A percentile compares a stretch with the other conserved stretches of the same genome.
Conservation (phyloP, 768 basidiomycete genomes). For the Trametes gibbosa region DNA sequence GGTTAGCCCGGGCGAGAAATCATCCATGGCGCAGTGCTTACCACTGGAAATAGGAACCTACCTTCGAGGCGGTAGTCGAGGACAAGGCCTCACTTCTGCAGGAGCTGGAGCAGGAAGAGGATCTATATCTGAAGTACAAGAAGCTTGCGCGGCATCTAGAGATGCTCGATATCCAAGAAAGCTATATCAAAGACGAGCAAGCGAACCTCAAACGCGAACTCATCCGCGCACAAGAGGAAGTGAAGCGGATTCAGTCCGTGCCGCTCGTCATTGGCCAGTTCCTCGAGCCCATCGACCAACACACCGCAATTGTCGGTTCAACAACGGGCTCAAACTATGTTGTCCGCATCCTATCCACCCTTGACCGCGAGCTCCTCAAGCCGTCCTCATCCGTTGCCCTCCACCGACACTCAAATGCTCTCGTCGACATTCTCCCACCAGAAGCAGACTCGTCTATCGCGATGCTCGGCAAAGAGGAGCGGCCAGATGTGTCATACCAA, state of each 20-base stretch:
- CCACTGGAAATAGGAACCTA: conserved; percentile 65
- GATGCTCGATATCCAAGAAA: conserved; percentile 91
- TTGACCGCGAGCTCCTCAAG: conserved; percentile 96
- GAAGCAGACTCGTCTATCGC: conserved; percentile 97
- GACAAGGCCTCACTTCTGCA: conserved; percentile 88
- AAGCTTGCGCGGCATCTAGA: conserved; percentile 93
- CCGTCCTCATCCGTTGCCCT: conserved; percentile 98
- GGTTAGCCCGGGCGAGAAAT: conserved; percentile 43
- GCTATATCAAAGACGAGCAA: conserved; percentile 99
- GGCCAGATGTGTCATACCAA: conserved; percentile 88
- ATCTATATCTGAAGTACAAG: conserved; percentile 97
- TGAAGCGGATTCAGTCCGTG: conserved; percentile 98
- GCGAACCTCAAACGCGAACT: conserved; percentile 97
- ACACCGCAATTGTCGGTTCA: conserved; percentile 94
- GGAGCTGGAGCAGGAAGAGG: conserved; percentile 77
- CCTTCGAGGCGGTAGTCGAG: conserved; percentile 81
- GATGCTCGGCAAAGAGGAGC: conserved; percentile 93
- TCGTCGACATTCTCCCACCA: conserved; percentile 97
- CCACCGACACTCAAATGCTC: conserved; percentile 96
- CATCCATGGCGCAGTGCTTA: not conserved
- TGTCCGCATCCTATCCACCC: conserved; percentile 92
- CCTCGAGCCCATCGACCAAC: conserved; percentile 97
- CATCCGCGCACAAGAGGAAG: conserved; percentile 98
- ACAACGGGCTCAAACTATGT: conserved; percentile 99
- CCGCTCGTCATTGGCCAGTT: conserved; percentile 99